phyloP scores from a whole-genome alignment of 306 rosid genomes.

The barrel medic (Medicago truncatula) region DNA sequence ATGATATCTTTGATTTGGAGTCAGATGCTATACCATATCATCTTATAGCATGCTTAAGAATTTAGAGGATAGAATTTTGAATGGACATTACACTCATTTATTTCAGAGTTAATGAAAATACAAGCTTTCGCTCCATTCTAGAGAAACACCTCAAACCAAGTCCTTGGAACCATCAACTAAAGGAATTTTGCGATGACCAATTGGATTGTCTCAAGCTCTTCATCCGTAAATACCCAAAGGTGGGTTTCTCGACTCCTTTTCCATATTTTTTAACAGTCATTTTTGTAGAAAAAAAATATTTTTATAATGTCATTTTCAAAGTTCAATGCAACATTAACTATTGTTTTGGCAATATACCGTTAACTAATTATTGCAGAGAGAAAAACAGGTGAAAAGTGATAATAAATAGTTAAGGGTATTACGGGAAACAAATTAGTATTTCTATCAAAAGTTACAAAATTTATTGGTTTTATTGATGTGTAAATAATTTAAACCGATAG shows the following conservation, averaged over 20 bases:
- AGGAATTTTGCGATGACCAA: slow-evolving; percentile 60
- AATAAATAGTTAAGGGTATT: too few relatives aligned
- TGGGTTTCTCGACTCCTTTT: slow-evolving; percentile 42
- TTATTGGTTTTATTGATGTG: too few relatives aligned
- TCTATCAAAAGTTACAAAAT: too few relatives aligned
- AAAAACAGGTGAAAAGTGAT: too few relatives aligned
- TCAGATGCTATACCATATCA: slow-evolving; percentile 3
- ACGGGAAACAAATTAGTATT: too few relatives aligned
- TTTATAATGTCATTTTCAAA: too few relatives aligned
- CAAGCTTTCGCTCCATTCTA: slow-evolving; percentile 56
- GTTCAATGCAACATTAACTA: too few relatives aligned
- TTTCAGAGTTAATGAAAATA: slow-evolving; percentile 70
- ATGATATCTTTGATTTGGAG: slow-evolving; percentile 1
- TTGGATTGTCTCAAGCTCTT: slow-evolving; percentile 72
- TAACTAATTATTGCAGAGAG: too few relatives aligned
- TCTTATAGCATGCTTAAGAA: slow-evolving; percentile 21
- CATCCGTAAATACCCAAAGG: slow-evolving; percentile 76
- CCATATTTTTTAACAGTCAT: too few relatives aligned
- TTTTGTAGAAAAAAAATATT: too few relatives aligned
- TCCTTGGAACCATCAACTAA: slow-evolving; percentile 77
- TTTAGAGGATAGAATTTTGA: slow-evolving; percentile 23
- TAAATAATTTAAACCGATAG: too few relatives aligned
- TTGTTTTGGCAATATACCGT: too few relatives aligned
- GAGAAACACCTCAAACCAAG: slow-evolving; percentile 78
- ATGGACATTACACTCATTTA: slow-evolving; percentile 36